Evolutionary conservation across 306 rosid genomes (phyloP), one percentile per base, ranked within the genome.

Genomic region (Pterocarpus santalinus): DNA sequence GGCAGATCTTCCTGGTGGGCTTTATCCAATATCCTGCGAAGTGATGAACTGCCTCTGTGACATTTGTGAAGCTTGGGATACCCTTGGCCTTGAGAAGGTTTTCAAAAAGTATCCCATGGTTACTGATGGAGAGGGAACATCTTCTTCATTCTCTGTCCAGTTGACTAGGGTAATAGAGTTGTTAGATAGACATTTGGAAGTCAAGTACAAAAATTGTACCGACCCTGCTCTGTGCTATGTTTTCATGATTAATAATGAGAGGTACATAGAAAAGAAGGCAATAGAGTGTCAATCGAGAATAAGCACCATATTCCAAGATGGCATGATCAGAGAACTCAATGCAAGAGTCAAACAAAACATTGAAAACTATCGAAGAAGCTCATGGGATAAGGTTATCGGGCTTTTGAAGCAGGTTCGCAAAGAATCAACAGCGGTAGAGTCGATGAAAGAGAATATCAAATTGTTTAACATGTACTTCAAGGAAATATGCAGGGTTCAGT

Each of bases 111-210:
- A 38, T 38, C 41, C 41, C 5, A 4, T 38, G 41, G 41, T 38
- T 4, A 6, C 86, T 5, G 84, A 78, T 15, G 75, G 86, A 61
- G 71, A 32, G 16, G 73, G 35, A 10, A 34, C 61, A 0, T 70
- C 77, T 2, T 51, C 79, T 32, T 73, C 90, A 1, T 80, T 89
- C 67, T 89, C 89, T 1, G 90, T 85, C 9, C 88, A 91, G 72
- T 85, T 91, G 73, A 92, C 78, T 1, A 85, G 92, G 90, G 83
- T 88, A 13, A 88, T 91, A 90, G 93, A 89, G 83, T 84, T 88
- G 22, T 51, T 91, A 55, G 96, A 85, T 84, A 88, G 89, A 73
- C 89, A 91, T 77, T 82, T 91, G 36, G 96, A 88, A 69, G 85
- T 90, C 32, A 91, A 91, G 80, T 88, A 92, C 22, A 91, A 88